Percentiles rank a stretch among this genome's conserved stretches.
Conservation (phyloP, 495 filamentous ascomycete species). For the Penicillium steckii region DNA sequence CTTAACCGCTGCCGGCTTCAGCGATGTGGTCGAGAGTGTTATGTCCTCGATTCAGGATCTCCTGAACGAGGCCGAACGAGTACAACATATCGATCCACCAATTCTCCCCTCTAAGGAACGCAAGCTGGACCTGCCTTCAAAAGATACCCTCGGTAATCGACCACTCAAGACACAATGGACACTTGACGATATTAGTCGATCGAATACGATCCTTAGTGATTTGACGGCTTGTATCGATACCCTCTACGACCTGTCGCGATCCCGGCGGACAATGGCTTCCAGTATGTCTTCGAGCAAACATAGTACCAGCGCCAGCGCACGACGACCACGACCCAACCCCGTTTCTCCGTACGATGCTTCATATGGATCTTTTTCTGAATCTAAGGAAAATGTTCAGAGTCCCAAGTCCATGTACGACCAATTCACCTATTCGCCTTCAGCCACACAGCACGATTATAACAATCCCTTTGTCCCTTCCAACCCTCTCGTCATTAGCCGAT, state of each 20-base stretch:
- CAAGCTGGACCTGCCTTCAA: slow-evolving; percentile 35
- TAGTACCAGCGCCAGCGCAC: slow-evolving; percentile 15
- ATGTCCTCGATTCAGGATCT: slow-evolving; percentile 88
- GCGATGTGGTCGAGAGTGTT: slow-evolving; percentile 83
- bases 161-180: slow-evolving; percentile 49
- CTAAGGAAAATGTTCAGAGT: slow-evolving; percentile 32
- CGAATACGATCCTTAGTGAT: slow-evolving; percentile 65
- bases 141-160: slow-evolving; percentile 31
- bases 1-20: slow-evolving; percentile 76
- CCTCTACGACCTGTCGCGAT: slow-evolving; percentile 80
- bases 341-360: slow-evolving; percentile 29
- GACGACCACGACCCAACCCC: slow-evolving; percentile 26
- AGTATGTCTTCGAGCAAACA: slow-evolving; percentile 40
- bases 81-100: slow-evolving; percentile 59
- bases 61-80: slow-evolving; percentile 76
- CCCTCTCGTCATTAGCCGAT: slow-evolving; percentile 41
- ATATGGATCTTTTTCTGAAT: slow-evolving; percentile 28
- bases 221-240: slow-evolving; percentile 85
- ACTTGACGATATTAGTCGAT: slow-evolving; percentile 46
- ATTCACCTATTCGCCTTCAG: slow-evolving; percentile 18
- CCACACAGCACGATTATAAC: slow-evolving; percentile 19
- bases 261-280: slow-evolving; percentile 54
- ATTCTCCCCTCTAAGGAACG: slow-evolving; percentile 39
- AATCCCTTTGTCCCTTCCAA: slow-evolving; percentile 22
- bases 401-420: slow-evolving; percentile 22